Evolutionary conservation across 306 rosid genomes (phyloP), one percentile per base, ranked within the genome.

Genomic region (Hippophae tibetana): DNA sequence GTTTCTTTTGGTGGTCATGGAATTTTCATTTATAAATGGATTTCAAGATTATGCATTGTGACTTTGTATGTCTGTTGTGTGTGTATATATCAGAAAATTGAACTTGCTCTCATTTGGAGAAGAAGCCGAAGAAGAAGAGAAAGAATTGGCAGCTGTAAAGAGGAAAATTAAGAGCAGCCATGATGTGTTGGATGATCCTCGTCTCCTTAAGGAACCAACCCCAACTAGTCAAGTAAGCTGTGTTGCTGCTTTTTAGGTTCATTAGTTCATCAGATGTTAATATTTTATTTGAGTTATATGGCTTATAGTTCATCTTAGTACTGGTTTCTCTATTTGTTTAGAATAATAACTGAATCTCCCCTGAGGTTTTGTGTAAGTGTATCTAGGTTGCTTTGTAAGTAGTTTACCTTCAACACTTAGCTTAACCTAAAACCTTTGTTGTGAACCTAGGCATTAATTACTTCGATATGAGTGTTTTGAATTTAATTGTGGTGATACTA

Each of bases 81-180:
- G 38, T 18, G 61, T 57, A 10, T 56, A 47, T 68, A 61, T 61
- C 74, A 92, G 99, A 70, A 88, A 84, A 72, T 76, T 84, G 66
- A 92, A 71, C 70, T 82, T 92, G 76, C 94, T 92, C 70, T 92
- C 99, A 4, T 92, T 88, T 62, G 97, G 90, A 68, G 99, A 88
- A 80, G 99, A 92, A 76, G 86, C 95, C 54, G 99, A 88, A 84
- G 95, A 84, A 71, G 97, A 88, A 63, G 95, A 92, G 84, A 92
- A 81, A 67, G 97, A 83, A 73, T 61, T 82, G 79, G 82, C 84
- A 49, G 77, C 66, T 48, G 76, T 86, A 62, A 92, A 86, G 82
- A 84, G 79, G 73, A 88, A 92, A 76, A 92, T 88, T 64, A 82
- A 75, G 86, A 92, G 97, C 85, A 92, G 99, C 66, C 97, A 92